Base-by-base conservation (phyloP, 257 asterid species). In the Linderniella brevidens region DNA sequence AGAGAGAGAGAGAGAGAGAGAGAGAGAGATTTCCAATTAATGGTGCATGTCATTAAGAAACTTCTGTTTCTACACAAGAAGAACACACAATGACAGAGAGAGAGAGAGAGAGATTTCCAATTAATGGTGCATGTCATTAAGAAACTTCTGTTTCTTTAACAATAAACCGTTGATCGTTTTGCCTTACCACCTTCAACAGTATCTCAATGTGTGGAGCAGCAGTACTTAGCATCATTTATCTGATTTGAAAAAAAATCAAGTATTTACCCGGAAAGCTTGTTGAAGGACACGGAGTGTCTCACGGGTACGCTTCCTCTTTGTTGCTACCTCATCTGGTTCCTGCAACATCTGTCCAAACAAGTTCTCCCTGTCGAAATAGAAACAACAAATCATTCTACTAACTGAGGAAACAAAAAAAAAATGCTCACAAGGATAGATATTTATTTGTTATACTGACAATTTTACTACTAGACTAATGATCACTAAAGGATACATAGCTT, bases 241-340 rank as follows among this genome's bases (percentile, higher is more conserved):
- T 25, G 32, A 25, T 25, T 25, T 25, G 32, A 25, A 25, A 25
- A 25, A 25, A 25, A 25, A 25, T 25, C 32, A 25, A 25, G 32
- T 25, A 66, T 80, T 73, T 70, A 85, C 99, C 55, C 88, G 75
- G 64, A 75, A 79, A 57, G 99, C 99, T 72, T 85, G 94, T 63
- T 85, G 99, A 50, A 85, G 88, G 63, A 77, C 78, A 29, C 79
- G 74, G 36, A 90, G 94, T 25, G 77, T 79, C 58, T 90, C 96
- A n/a, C 93, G 78, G 36, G 94, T 76, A 48, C 86, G 94, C 68
- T 90, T 90, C 66, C 99, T 76, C 72, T 79, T 90, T 49, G 59
- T 58, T 29, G 96, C 73, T 57, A 90, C 64, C 75, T 85, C 99
- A 53, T 75, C 93, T 55, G 96, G 99, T 75, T 90, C 99, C 66